These are phyloP conservation scores for Pichia californica DNA, from an alignment of 805 yeast species.

Conservation along the genomic window DNA sequence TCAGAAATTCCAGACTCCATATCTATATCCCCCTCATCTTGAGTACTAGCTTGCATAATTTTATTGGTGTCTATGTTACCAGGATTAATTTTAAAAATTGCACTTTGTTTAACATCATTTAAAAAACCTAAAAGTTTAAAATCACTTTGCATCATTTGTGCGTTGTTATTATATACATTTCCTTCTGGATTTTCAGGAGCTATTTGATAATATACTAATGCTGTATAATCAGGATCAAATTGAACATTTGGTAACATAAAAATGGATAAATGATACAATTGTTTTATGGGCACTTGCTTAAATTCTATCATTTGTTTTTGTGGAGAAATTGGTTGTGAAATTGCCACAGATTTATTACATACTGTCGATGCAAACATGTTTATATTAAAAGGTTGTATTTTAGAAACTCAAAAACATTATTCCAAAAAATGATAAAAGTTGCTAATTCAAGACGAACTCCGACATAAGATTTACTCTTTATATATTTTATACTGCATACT, in stretches of 20 bases:
- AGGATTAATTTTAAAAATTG: conserved; percentile 73
- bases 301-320: conserved; percentile 61
- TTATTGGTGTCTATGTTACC: conserved; percentile 22
- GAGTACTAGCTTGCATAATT: conserved; percentile 1
- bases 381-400: too few relatives aligned
- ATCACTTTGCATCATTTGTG: conserved; percentile 28
- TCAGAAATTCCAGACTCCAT: conserved; percentile 40
- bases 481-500: too few relatives aligned
- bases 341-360: conserved; percentile 31
- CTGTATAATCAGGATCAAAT: conserved; percentile 65
- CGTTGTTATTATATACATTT: not conserved
- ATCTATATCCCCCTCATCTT: conserved; percentile 39
- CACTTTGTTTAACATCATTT: conserved; percentile 70
- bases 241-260: conserved; percentile 80
- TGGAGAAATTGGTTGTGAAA: conserved; percentile 61
- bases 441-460: too few relatives aligned
- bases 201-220: conserved; percentile 82
- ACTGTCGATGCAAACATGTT: conserved; percentile 29
- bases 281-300: conserved; percentile 46
- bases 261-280: conserved; percentile 71
- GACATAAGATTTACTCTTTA: too few relatives aligned
- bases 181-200: conserved; percentile 31
- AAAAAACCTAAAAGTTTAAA: conserved; percentile 64
- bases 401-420: too few relatives aligned
- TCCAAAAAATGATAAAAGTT: too few relatives aligned